Base-by-base conservation (phyloP, 2,329 filamentous ascomycete species). In the Venturia effusa region DNA sequence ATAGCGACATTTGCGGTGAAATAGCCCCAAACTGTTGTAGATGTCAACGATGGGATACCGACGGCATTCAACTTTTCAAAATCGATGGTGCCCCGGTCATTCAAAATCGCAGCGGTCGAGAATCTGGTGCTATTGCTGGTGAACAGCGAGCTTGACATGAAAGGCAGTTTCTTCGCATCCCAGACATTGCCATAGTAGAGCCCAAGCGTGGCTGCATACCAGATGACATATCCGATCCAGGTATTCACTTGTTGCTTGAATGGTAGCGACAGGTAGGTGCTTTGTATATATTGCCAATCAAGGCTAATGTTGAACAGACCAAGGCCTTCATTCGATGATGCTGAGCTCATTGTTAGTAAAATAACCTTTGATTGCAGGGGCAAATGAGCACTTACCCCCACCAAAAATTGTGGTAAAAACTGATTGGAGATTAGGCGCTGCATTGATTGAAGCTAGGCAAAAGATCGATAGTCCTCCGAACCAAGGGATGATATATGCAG, bases 251-350 rank as follows among this genome's bases (percentile, higher is more conserved):
- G 59, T 24, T 61, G 59, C 59, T 61, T 61, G 34, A 61, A 61
- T 2, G 59, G 59, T n/a, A 61, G 27, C 30, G 59, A 61, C 6
- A 61, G 41, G 24, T 41, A 61, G n/a, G 17, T 24, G 34, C 59
- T 61, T n/a, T 41, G 37, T 10, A 61, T 61, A 13, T 61, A 61
- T n/a, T 61, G 59, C 76, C 39, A 77, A 61, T 17, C 66, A 71
- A n/a, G 45, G 13, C 30, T 17, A 11, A 62, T 32, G 7, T 45
- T 41, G n/a, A 79, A 69, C 19, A 79, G 69, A 24, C 65, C 65
- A 13, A 66, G 63, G 17, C 65, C 65, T 64, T 66, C 65, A 27
- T 66, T 66, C 3, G 22, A 45, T 8, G 34, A 65, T 34, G 59
- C 37, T 51, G 22, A 4, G 5, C 22, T 27, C 45, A 15, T 1